Evolutionary conservation across 805 yeast species (phyloP).

Genomic region (Metschnikowia kofuensis): DNA sequence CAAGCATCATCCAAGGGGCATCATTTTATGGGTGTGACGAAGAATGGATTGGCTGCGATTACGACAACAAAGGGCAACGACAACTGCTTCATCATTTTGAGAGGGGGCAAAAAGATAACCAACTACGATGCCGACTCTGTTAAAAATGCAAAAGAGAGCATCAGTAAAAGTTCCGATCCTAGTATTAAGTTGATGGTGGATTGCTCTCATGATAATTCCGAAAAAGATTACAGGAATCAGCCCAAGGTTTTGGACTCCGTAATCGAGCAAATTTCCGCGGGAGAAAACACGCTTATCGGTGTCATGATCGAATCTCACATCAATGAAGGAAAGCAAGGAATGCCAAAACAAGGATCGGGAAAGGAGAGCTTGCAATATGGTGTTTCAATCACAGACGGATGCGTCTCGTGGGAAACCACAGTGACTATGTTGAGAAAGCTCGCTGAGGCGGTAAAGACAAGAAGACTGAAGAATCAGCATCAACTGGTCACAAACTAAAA

Average conservation of each 20-base stretch:
- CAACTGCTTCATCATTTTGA: constrained; percentile 83
- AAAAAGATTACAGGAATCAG: constrained; percentile 87
- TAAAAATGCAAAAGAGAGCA: constrained; percentile 47
- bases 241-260: constrained; percentile 80
- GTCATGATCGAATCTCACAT: constrained; percentile 95
- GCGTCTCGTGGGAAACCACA: constrained; percentile 89
- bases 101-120: constrained; percentile 95
- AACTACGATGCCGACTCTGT: constrained; percentile 81
- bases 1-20: constrained; percentile 91
- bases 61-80: constrained; percentile 93
- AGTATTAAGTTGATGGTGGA: constrained; percentile 80
- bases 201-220: constrained; percentile 96
- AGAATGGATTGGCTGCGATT: constrained; percentile 94
- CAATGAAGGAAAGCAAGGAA: constrained; percentile 86
- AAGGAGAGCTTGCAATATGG: constrained; percentile 78
- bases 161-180: constrained; percentile 45
- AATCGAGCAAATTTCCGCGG: constrained; percentile 73
- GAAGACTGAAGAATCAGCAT: constrained; percentile 31
- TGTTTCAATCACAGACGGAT: constrained; percentile 95
- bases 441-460: constrained; percentile 74
- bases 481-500: neutral
- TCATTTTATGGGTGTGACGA: constrained; percentile 91
- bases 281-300: constrained; percentile 80
- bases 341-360: constrained; percentile 64
- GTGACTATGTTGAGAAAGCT: constrained; percentile 65